Evolutionary conservation across 495 filamentous ascomycete species (phyloP), one percentile per base, ranked within the genome.

Genomic region (Tuber borchii): DNA sequence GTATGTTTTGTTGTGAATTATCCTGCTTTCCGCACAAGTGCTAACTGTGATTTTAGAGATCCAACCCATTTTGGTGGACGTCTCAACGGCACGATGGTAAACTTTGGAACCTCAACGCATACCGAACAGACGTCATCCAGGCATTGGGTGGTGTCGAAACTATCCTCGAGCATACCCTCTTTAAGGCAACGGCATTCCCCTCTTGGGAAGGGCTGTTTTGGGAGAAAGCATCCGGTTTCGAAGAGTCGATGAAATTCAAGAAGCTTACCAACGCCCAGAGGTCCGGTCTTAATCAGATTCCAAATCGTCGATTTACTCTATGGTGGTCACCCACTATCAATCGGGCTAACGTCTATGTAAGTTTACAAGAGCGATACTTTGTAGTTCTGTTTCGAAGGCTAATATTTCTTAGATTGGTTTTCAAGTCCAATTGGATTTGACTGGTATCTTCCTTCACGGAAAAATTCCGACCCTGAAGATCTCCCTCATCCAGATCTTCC

Each of bases 51-150:
- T 17, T 73, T 16, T 77, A 82, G 81, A 98, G 97, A 90, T 97
- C 93, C 87, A 97, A 97, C 84, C 95, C 95, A 0, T 99, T 97
- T 88, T 97, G 94, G 95, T 99, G 95, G 96, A 99, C 96, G 3
- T 97, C 93, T 81, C 96, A 98, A 84, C 87, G 96, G 70, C 96
- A 99, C 81, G 96, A 99, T 81, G 96, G 96, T 84, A 99, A 98
- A 84, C 86, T 99, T 56, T 99, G 96, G 96, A 97, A 99, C 81
- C 84, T 99, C 80, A 99, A 98, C 78, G 94, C 96, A 31, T 98
- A 99, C 85, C 88, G 96, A 78, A 98, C 96, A 16, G 96, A 99
- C 86, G 96, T 99, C 45, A 99, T 99, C 76, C 96, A 99, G 83
- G 94, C 95, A 0, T 88, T 99, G 74, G 96, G 96, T 82, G 96